These are phyloP conservation scores for Gossypium thurberi DNA, from an alignment of 345 rosid species.

Conservation along the genomic window DNA sequence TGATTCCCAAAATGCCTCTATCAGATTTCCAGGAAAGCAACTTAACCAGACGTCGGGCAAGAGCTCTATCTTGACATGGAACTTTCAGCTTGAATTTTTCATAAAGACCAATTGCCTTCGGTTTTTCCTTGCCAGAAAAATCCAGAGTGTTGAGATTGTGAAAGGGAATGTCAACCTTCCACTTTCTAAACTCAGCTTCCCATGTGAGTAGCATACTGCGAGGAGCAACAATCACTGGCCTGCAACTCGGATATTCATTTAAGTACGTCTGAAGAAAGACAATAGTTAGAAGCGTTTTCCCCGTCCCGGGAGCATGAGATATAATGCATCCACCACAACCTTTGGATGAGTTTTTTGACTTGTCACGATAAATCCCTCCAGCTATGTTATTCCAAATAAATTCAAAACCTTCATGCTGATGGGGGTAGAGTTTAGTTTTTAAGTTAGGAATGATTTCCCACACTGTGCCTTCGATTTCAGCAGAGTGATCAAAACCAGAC, in stretches of 20 bases:
- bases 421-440: slow-evolving; percentile 39
- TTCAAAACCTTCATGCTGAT: slow-evolving; percentile 76
- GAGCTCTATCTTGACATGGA: neutral
- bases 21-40: slow-evolving; percentile 38
- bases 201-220: slow-evolving; percentile 54
- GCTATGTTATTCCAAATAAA: slow-evolving; percentile 74
- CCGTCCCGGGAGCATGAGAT: slow-evolving; percentile 84
- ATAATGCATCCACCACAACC: slow-evolving; percentile 58
- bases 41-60: slow-evolving; percentile 31
- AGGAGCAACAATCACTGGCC: slow-evolving; percentile 72
- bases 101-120: slow-evolving; percentile 7
- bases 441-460: slow-evolving; percentile 66
- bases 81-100: neutral
- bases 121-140: slow-evolving; percentile 32
- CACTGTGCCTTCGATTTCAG: slow-evolving; percentile 41
- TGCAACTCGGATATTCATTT: slow-evolving; percentile 41
- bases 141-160: slow-evolving; percentile 44
- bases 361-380: slow-evolving; percentile 51
- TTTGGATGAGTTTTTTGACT: slow-evolving; percentile 29
- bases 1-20: slow-evolving; percentile 39
- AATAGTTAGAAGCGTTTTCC: slow-evolving; percentile 76
- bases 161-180: slow-evolving; percentile 52
- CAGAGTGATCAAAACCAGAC: neutral
- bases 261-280: slow-evolving; percentile 58
- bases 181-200: slow-evolving; percentile 69